These are phyloP conservation scores for Dendrobium officinale DNA, from an alignment of 106 monocot genomes.

Conservation along the genomic window DNA sequence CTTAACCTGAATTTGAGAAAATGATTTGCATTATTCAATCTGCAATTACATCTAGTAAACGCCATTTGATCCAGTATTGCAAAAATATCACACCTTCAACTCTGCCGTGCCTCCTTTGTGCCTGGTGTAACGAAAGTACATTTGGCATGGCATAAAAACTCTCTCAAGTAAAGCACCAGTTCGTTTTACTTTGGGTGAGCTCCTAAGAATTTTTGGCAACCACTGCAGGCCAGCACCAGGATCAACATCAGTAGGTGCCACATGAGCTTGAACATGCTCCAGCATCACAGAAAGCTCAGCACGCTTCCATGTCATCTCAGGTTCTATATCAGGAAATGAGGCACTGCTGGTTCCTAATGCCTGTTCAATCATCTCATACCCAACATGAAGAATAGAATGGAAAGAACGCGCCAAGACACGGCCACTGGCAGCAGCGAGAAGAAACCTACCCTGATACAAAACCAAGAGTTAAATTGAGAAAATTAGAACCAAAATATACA, in stretches of 20 bases:
- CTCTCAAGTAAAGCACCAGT: conserved; percentile 98
- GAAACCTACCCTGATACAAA: conserved; percentile 83
- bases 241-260: conserved; percentile 99
- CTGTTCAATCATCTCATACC: conserved; percentile 86
- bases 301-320: conserved; percentile 85
- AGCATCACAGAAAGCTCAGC: conserved; percentile 85
- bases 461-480: neutral
- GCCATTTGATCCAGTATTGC: neutral
- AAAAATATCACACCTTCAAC: conserved; percentile 56
- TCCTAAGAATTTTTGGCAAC: conserved; percentile 85
- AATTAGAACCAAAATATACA: neutral
- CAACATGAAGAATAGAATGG: conserved; percentile 86
- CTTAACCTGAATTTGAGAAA: conserved; percentile 56
- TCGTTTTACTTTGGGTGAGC: conserved; percentile 82
- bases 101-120: conserved; percentile 95
- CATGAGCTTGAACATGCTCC: conserved; percentile 97
- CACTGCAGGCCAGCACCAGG: conserved; percentile 99
- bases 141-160: conserved; percentile 95
- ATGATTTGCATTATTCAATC: neutral
- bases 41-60: neutral
- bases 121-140: conserved; percentile 96
- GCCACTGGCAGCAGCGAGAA: conserved; percentile 97
- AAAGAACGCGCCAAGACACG: conserved; percentile 86
- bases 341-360: conserved; percentile 41
- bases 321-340: conserved; percentile 39